These are phyloP conservation scores for Myochromella boudieri DNA, from an alignment of 768 basidiomycete genomes.

Conservation along the genomic window DNA sequence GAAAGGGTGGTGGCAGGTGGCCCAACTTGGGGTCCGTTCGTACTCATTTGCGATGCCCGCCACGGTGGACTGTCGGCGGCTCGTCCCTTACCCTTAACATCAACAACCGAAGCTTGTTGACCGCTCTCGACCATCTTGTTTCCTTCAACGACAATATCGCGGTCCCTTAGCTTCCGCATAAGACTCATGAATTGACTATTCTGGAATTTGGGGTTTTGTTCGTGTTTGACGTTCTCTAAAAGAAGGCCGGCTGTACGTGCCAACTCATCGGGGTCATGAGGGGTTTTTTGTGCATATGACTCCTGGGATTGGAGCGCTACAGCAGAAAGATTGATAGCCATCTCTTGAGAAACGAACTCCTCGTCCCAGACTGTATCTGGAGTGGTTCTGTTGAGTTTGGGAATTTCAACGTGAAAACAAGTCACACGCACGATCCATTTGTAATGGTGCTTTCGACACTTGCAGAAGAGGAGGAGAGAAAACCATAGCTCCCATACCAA, in stretches of 20 bases:
- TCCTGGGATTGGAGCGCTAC: conserved; percentile 19
- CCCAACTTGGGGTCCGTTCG: conserved; percentile 9
- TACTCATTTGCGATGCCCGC: conserved; percentile 7
- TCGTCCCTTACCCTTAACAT: conserved; percentile 72
- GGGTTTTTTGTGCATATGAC: conserved; percentile 15
- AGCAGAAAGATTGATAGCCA: conserved; percentile 21
- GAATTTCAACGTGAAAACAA: neutral
- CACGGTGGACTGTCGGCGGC: conserved; percentile 30
- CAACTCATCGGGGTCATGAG: conserved; percentile 62
- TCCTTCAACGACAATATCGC: conserved; percentile 74
- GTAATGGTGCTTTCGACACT: conserved; percentile 18
- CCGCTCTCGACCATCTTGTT: conserved; percentile 70
- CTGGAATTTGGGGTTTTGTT: conserved; percentile 82
- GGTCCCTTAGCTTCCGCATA: conserved; percentile 84
- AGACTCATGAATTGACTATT: conserved; percentile 82
- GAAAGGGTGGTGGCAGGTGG: conserved; percentile 6
- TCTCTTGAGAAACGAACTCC: conserved; percentile 61
- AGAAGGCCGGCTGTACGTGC: conserved; percentile 79
- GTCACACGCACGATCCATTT: conserved; percentile 9
- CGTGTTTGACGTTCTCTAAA: conserved; percentile 71
- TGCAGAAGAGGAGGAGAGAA: conserved; percentile 5
- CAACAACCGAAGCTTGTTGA: conserved; percentile 28
- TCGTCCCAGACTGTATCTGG: conserved; percentile 60
- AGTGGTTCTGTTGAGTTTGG: neutral
- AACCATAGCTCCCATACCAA: neutral